phyloP scores from a whole-genome alignment of 2,329 filamentous ascomycete genomes.

The Hymenoscyphus scutula region DNA sequence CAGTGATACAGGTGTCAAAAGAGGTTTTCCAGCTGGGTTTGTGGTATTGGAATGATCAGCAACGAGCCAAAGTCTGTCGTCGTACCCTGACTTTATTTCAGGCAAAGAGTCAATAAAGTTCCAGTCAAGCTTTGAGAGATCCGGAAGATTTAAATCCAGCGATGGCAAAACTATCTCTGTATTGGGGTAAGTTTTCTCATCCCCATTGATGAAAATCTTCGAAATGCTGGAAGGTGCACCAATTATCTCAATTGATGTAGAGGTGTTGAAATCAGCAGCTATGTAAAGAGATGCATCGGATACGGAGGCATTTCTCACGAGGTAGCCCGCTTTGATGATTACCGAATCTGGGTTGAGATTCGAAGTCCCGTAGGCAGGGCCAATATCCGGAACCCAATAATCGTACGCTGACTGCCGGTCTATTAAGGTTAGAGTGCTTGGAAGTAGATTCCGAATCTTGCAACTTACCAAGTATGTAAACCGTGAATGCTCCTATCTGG shows the following conservation, averaged over 20 bases:
- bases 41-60: constrained; percentile 58
- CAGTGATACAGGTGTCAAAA: constrained; percentile 62
- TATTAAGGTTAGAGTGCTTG: constrained; percentile 33
- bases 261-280: constrained; percentile 69
- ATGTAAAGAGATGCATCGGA: constrained; percentile 55
- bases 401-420: constrained; percentile 67
- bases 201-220: constrained; percentile 60
- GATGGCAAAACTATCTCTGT: constrained; percentile 45
- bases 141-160: constrained; percentile 54
- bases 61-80: constrained; percentile 64
- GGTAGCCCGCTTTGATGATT: constrained; percentile 62
- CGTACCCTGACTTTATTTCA: constrained; percentile 61
- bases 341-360: constrained; percentile 41
- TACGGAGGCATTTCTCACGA: constrained; percentile 59
- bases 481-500: constrained; percentile 40
- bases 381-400: constrained; percentile 63
- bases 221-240: constrained; percentile 53
- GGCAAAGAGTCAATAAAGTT: constrained; percentile 69
- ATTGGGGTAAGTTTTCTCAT: constrained; percentile 34
- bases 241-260: constrained; percentile 65
- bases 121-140: constrained; percentile 61
- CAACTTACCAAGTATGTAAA: constrained; percentile 24
- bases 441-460: not conserved
- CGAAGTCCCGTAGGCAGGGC: constrained; percentile 35
- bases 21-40: constrained; percentile 49